Base-by-base conservation (phyloP, 805 yeast genomes). In the Nakazawaea ernobii region DNA sequence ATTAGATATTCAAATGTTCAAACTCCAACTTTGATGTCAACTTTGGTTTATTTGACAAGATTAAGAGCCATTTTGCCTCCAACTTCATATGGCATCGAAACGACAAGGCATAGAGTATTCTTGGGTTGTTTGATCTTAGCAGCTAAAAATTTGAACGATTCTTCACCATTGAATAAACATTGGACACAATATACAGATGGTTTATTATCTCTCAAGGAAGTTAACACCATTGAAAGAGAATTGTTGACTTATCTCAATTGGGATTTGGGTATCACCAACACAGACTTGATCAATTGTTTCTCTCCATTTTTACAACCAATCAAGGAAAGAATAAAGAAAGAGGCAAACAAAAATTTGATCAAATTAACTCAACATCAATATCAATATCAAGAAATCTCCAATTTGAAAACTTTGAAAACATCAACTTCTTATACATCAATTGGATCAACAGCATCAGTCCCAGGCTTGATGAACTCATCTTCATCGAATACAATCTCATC, bases 111-210 rank as follows among this genome's bases (percentile, higher is more conserved):
- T 69, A 76, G 98, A 51, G 87, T 92, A 49, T 94, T 92, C 55
- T 70, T 92, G 45, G 96, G 97, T 0, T 80, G 96, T 39, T 73
- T 92, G 49, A 88, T 92, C 39, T 68, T 94, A 42, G 86, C 96
- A n/a, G 97, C 98, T 13, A 92, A 92, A 69, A 82, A 82, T 53
- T 76, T 91, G 53, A 92, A 92, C 66, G 99, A 92, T 70, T 86
- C 96, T 3, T 84, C 95, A 17, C 99, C 99, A 38, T 76, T 92
- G 62, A 92, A 92, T 69, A 91, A 86, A 68, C 97, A 94, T 69
- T 92, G 99, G 99, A 84, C 96, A 4, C 75, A 80, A 51, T 91
- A 92, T 70, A 91, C 98, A 3, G 83, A 84, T 61, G 97, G 97
- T 0, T 72, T 94, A 38, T 75, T 92, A 51, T 62, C 82, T 8